A percentile compares a stretch with the other conserved stretches of the same genome.
Conservation (phyloP, 164 flowering plant genomes). For the Chimonanthus salicifolius region DNA sequence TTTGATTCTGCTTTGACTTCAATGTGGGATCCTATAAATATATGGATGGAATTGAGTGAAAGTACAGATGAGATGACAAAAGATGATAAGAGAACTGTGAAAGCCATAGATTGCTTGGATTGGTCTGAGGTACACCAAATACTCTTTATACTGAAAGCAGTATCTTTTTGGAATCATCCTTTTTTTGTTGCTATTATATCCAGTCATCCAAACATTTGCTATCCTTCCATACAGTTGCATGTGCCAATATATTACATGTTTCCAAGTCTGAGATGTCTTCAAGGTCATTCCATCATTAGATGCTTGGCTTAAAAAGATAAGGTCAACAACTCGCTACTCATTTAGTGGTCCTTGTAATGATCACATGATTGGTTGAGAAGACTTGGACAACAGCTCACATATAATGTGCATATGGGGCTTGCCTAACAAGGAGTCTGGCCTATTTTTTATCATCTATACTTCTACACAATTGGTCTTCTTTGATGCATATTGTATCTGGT, state of each 20-base stretch:
- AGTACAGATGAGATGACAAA: conserved; percentile 55
- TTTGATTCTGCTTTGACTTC: conserved; percentile 44
- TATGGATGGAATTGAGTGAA: conserved; percentile 77
- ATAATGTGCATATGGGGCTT: not conserved
- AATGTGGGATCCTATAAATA: conserved; percentile 73
- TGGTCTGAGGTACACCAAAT: conserved; percentile 63
- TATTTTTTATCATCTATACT: too few species aligned
- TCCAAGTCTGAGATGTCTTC: not conserved
- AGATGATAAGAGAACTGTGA: conserved; percentile 53
- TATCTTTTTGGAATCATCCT: not conserved
- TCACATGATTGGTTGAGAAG: not conserved
- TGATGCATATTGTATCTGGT: not conserved
- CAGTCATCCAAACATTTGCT: not conserved
- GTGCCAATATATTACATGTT: not conserved
- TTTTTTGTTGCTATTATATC: not conserved
- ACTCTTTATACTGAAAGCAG: conserved; percentile 3
- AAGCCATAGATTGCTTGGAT: conserved; percentile 70
- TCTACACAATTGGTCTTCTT: not conserved
- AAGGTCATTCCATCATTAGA: not conserved
- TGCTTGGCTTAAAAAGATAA: not conserved
- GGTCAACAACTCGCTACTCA: not conserved
- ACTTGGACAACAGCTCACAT: not conserved
- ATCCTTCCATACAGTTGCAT: not conserved
- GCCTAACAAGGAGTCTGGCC: not conserved
- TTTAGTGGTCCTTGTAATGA: too few species aligned